Evolutionary conservation across 352 stramenopile genomes (phyloP).

Genomic region (Nothophytophthora sp.): DNA sequence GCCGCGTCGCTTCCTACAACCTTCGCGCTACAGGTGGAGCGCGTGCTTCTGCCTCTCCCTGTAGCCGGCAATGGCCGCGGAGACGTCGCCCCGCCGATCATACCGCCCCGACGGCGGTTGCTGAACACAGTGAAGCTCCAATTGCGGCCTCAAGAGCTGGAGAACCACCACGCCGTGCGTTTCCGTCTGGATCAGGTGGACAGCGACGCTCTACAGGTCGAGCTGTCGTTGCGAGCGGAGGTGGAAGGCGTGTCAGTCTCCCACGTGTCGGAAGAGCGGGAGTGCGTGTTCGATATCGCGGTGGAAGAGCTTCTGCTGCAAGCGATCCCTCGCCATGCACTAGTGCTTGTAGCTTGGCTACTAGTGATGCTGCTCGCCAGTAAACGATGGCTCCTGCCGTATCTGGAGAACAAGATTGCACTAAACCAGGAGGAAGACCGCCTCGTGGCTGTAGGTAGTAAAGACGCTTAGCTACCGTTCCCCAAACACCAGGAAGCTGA

Average conservation of each 20-base stretch:
- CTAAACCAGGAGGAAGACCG: too few relatives aligned
- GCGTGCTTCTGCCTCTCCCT: constrained; percentile 28
- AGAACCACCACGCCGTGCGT: constrained; percentile 22
- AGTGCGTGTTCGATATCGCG: constrained; percentile 75
- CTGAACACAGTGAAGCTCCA: constrained; percentile 77
- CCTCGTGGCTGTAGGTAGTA: too few relatives aligned
- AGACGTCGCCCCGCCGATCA: constrained; percentile 18
- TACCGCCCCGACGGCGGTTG: constrained; percentile 28
- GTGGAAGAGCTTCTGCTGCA: constrained; percentile 68
- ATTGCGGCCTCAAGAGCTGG: constrained; percentile 42
- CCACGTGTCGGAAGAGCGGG: constrained; percentile 27
- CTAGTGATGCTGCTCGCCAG: constrained; percentile 38
- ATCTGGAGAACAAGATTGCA: constrained; percentile 51
- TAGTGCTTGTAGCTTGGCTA: constrained; percentile 62
- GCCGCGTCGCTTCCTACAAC: constrained; percentile 52
- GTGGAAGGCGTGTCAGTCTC: constrained; percentile 55
- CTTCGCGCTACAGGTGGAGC: constrained; percentile 53
- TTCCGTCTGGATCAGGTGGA: constrained; percentile 32
- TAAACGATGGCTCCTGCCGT: constrained; percentile 42
- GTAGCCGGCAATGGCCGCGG: constrained; percentile 6
- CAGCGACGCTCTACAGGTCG: constrained; percentile 22
- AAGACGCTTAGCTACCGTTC: too few relatives aligned
- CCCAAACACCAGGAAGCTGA: too few relatives aligned
- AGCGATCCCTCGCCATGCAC: constrained; percentile 50
- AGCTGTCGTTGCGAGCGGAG: constrained; percentile 45